Percentiles rank a stretch among this genome's conserved stretches.
These are phyloP conservation scores for Gomphus sp. DNA, from an alignment of 1,284 basidiomycete species.

Conservation along the genomic window DNA sequence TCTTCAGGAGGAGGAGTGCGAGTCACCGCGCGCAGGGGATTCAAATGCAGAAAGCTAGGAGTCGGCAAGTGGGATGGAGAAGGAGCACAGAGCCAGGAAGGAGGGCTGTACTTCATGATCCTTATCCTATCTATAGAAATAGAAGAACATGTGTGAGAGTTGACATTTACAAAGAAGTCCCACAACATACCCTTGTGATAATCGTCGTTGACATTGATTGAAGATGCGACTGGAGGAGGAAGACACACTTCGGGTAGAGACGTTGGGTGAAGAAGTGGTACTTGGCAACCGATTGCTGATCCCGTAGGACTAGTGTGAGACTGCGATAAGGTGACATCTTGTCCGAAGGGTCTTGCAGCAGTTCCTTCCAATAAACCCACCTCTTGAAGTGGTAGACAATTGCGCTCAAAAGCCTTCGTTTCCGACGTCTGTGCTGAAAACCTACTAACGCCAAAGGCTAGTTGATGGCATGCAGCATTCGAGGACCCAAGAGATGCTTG, in stretches of 20 bases:
- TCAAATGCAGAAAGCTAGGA: background rate
- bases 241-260: background rate
- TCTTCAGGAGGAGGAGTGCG: background rate
- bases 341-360: background rate
- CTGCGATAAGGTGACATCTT: background rate
- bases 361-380: background rate
- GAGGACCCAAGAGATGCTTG: background rate
- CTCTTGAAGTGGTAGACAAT: background rate
- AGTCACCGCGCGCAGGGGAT: background rate
- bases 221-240: background rate
- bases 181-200: background rate
- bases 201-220: background rate
- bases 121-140: background rate
- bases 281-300: background rate
- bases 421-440: background rate
- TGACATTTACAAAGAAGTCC: background rate
- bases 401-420: background rate
- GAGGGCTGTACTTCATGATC: background rate
- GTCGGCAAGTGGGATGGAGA: background rate
- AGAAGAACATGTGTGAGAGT: background rate
- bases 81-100: background rate
- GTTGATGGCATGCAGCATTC: background rate
- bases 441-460: background rate
- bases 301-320: background rate
- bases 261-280: too few species aligned